Conservation (phyloP, 805 yeast genomes). For the Wickerhamomyces rabaulensis region DNA sequence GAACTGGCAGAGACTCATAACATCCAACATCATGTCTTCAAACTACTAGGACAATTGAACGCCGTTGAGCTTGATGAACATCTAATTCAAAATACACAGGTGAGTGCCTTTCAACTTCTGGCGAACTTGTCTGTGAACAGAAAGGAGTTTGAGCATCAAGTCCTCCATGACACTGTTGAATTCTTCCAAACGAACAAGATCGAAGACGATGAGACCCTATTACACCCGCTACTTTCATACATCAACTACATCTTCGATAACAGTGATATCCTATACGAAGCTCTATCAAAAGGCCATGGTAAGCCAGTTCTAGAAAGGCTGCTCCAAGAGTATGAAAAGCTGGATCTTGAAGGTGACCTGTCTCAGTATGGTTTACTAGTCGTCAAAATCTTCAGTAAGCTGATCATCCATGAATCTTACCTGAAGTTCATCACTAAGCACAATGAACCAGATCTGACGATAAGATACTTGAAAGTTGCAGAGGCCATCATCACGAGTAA, state of each 20-base stretch:
- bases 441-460: conserved; percentile 11
- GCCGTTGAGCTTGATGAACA: background rate
- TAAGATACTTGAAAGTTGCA: conserved; percentile 23
- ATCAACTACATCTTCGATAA: conserved; percentile 11
- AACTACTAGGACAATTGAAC: background rate
- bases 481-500: conserved; percentile 32
- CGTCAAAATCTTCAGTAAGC: conserved; percentile 24
- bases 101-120: conserved; percentile 10
- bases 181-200: background rate
- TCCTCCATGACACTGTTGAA: conserved; percentile 7
- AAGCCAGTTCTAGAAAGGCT: conserved; percentile 9
- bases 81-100: background rate
- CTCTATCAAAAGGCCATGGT: conserved; percentile 18
- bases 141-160: conserved; percentile 2
- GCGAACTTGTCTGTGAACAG: conserved; percentile 13
- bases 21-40: conserved; percentile 2
- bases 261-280: conserved; percentile 13
- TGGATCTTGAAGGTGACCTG: conserved; percentile 12
- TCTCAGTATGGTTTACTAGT: conserved; percentile 17
- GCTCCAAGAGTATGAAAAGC: conserved; percentile 13
- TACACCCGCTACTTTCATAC: conserved; percentile 10
- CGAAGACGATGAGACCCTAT: conserved; percentile 3
- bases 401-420: conserved; percentile 32
- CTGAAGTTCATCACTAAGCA: conserved; percentile 23
- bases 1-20: conserved; percentile 22